Evolutionary conservation across 2,329 filamentous ascomycete species (phyloP), one percentile per base, ranked within the genome.

Genomic region (Gyromitra esculenta): DNA sequence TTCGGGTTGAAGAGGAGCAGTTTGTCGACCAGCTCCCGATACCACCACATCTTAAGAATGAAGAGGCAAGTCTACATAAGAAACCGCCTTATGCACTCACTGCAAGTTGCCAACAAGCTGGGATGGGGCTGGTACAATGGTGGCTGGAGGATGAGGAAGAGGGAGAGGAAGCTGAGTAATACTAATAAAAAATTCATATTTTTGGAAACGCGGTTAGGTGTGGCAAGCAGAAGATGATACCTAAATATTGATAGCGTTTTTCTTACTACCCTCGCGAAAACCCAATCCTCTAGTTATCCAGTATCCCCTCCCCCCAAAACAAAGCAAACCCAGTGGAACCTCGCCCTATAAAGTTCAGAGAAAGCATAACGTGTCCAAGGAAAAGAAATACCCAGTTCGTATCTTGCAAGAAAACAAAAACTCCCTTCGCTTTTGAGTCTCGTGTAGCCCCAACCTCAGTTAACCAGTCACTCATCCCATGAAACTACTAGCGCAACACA

Each of bases 11-110:
- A 80, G 89, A 91, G 65, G 96, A 99, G 84, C 89, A 92, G 79
- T 99, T 96, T 94, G 89, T 93, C 77, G 95, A 98, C 82, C 91
- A 97, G 83, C 90, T 92, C 54, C 91, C 95, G 0, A 87, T 88
- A 73, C 89, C 90, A 66, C 89, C 91, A 2, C 88, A 91, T 78
- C 86, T 89, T 13, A 88, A 88, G 50, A 89, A 92, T 63, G 88
- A 88, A 64, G 84, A 86, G 31, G 84, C 85, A 2, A 84, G 84
- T 43, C 85, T 87, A 66, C 87, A 89, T 69, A 89, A 90, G 80
- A 87, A 87, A 77, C 89, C 92, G 4, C 91, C 92, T 0, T 96
- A 93, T 85, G 87, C 87, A 78, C 88, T 95, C 79, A 89, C 78
- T 63, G 80, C 78, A 43, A 81, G 80, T 18, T 81, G 80, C 37